phyloP scores from a whole-genome alignment of 1,139 yeast species.

The Magnusiomyces starmeri region DNA sequence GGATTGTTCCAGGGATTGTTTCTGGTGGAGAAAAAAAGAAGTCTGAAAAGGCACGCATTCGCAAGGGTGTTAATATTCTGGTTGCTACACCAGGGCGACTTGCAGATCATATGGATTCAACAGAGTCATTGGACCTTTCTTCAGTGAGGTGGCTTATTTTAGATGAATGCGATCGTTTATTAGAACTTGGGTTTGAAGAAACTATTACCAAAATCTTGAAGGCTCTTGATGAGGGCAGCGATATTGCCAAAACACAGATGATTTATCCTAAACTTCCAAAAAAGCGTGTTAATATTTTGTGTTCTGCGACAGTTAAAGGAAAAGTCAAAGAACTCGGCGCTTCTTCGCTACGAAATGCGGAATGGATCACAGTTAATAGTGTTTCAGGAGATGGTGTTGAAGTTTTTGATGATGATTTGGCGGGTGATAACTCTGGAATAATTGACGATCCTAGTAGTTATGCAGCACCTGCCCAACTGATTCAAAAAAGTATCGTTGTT shows the following conservation, averaged over 20 bases:
- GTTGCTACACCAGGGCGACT: constrained; percentile 92
- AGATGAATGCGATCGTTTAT: constrained; percentile 93
- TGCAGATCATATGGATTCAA: constrained; percentile 87
- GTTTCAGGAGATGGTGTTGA: constrained; percentile 33
- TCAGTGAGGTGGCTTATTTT: constrained; percentile 75
- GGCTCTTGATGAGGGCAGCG: constrained; percentile 13
- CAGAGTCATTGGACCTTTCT: constrained; percentile 62
- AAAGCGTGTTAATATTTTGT: constrained; percentile 66
- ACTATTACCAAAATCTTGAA: constrained; percentile 71
- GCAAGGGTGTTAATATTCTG: constrained; percentile 82
- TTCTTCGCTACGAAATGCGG: constrained; percentile 59
- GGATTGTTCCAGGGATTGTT: constrained; percentile 84
- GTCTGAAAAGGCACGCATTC: constrained; percentile 79
- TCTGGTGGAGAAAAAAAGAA: constrained; percentile 95
- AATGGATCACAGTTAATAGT: constrained; percentile 45
- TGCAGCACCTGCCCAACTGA: constrained; percentile 81
- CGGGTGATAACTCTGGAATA: neutral
- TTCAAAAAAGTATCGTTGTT: constrained; percentile 69
- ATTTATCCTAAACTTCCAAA: constrained; percentile 43
- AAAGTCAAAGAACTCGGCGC: constrained; percentile 77
- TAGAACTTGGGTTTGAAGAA: constrained; percentile 94
- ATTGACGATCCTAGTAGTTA: constrained; percentile 27
- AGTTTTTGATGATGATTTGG: constrained; percentile 35
- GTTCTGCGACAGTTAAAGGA: constrained; percentile 90
- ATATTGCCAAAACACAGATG: constrained; percentile 22